Evolutionary conservation across 345 rosid genomes (phyloP).

Genomic region (Tarenaya hassleriana): DNA sequence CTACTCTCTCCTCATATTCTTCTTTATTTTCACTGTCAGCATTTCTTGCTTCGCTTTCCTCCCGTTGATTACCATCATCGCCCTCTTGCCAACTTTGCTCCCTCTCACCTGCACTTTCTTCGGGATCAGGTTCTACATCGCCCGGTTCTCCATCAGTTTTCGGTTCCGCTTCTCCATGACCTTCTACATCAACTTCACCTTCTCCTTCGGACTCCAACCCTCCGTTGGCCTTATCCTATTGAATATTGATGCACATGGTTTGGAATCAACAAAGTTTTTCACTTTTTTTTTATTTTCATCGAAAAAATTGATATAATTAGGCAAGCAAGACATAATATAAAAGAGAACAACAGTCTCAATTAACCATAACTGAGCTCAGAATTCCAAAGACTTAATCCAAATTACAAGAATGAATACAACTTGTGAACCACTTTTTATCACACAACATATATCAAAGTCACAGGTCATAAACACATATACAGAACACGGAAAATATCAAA

Average conservation of each 20-base stretch:
- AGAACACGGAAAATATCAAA: background rate
- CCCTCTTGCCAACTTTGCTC: conserved; percentile 76
- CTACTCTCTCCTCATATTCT: conserved; percentile 58
- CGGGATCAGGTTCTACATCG: conserved; percentile 66
- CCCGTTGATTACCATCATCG: conserved; percentile 54
- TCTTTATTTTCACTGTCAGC: conserved; percentile 66
- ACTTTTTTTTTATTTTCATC: background rate
- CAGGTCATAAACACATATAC: background rate
- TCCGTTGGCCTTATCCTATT: conserved; percentile 87
- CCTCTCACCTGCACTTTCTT: conserved; percentile 91
- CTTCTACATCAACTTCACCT: conserved; percentile 59
- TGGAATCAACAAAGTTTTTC: conserved; percentile 3
- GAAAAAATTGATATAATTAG: background rate
- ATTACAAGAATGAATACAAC: background rate
- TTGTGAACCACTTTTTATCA: background rate
- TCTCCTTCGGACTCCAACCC: conserved; percentile 60
- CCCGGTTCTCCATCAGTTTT: conserved; percentile 60
- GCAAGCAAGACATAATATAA: conserved; percentile 9
- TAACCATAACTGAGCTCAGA: background rate
- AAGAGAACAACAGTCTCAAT: conserved; percentile 9
- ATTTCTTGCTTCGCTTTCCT: conserved; percentile 67
- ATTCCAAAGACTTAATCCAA: background rate
- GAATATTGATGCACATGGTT: background rate
- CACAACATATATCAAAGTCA: background rate
- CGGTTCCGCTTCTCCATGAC: conserved; percentile 50